Evolutionary conservation across 169 alveolate genomes (phyloP).

Genomic region (Eimeria necatrix): DNA sequence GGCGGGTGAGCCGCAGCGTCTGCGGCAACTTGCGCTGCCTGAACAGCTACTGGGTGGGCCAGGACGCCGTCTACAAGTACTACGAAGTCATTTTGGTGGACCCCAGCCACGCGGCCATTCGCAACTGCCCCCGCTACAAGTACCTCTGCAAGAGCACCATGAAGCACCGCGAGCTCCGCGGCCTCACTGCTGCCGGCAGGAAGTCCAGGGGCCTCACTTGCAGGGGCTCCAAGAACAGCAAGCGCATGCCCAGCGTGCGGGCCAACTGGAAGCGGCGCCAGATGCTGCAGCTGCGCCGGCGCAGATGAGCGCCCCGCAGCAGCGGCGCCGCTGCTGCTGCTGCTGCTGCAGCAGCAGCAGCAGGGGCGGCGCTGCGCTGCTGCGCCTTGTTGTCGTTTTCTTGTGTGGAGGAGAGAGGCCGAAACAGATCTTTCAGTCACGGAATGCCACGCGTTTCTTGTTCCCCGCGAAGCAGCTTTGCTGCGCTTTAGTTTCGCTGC

Average conservation of each 20-base stretch:
- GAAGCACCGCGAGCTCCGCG: constrained; percentile 99
- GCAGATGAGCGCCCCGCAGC: constrained; percentile 90
- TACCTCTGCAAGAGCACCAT: constrained; percentile 98
- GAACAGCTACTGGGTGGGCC: constrained; percentile 99
- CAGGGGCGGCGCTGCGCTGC: too few relatives aligned
- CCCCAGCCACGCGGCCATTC: constrained; percentile 98
- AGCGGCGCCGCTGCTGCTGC: too few relatives aligned
- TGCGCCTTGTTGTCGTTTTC: too few relatives aligned
- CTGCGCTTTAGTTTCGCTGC: too few relatives aligned
- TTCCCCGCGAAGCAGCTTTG: too few relatives aligned
- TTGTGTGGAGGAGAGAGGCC: too few relatives aligned
- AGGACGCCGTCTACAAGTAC: constrained; percentile 99
- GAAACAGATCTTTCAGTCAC: too few relatives aligned
- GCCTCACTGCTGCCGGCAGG: constrained; percentile 96
- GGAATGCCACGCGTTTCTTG: too few relatives aligned
- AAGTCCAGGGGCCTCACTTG: constrained; percentile 95
- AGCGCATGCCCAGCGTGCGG: constrained; percentile 97
- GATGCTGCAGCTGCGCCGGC: constrained; percentile 96
- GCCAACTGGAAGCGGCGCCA: constrained; percentile 98
- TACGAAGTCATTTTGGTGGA: constrained; percentile 99
- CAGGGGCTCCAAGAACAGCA: constrained; percentile 96
- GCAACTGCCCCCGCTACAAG: constrained; percentile 99
- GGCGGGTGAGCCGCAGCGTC: constrained; percentile 98
- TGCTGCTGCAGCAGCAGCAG: too few relatives aligned
- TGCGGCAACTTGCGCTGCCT: constrained; percentile 98